phyloP scores from a whole-genome alignment of 1,139 yeast genomes.

The Geotrichum aggregatum region DNA sequence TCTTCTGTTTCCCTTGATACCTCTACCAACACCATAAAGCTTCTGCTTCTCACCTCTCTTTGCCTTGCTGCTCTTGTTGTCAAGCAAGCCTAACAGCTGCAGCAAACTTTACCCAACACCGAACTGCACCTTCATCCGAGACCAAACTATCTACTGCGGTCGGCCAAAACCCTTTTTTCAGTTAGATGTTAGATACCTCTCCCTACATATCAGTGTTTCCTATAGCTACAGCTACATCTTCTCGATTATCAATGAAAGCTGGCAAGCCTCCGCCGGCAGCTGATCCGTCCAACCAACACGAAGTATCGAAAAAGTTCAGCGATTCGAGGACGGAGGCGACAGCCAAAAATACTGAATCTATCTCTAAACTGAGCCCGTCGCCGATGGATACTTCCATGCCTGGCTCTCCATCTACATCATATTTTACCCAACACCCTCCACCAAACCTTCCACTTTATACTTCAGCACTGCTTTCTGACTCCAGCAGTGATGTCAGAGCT shows the following conservation, averaged over 20 bases:
- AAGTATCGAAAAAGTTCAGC: neutral
- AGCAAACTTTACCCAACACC: no score
- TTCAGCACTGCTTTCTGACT: neutral
- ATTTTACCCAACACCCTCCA: conserved; percentile 8
- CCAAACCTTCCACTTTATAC: conserved; percentile 8
- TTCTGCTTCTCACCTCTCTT: neutral
- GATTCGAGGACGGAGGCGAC: neutral
- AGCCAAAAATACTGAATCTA: neutral
- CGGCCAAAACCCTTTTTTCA: neutral
- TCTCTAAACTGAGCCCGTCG: neutral
- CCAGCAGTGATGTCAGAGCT: no score
- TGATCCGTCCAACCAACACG: neutral
- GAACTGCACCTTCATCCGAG: neutral
- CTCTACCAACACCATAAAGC: no score
- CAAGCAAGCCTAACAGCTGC: neutral
- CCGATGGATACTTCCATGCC: neutral
- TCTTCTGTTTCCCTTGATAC: neutral
- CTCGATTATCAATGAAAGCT: conserved; percentile 4
- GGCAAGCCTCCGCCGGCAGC: conserved; percentile 4
- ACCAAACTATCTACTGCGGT: neutral
- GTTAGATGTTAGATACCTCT: neutral
- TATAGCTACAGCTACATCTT: neutral
- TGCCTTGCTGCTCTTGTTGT: neutral
- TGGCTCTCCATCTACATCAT: conserved; percentile 4
- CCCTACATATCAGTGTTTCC: neutral